phyloP scores from a whole-genome alignment of 352 stramenopile genomes.

The Globisporangium megalacanthum region DNA sequence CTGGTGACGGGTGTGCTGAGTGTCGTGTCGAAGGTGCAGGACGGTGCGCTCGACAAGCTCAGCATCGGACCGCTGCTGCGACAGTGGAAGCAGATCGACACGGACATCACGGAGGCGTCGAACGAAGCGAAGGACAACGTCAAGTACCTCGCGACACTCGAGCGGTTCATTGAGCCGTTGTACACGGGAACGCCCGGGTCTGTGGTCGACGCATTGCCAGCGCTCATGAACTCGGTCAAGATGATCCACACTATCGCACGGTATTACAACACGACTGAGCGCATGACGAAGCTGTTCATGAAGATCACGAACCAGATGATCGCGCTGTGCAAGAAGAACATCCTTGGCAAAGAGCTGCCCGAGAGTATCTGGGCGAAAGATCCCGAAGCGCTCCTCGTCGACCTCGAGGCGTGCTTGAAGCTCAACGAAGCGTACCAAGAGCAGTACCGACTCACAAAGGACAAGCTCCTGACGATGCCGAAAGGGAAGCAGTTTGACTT shows the following conservation, averaged over 20 bases:
- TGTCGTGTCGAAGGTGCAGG: conserved; percentile 75
- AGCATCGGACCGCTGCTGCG: conserved; percentile 53
- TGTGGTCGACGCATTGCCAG: conserved; percentile 72
- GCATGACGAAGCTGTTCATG: conserved; percentile 90
- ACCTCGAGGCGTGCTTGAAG: conserved; percentile 75
- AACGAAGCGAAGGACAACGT: conserved; percentile 87
- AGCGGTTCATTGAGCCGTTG: conserved; percentile 84
- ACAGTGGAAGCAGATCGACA: conserved; percentile 87
- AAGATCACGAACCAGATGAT: conserved; percentile 92
- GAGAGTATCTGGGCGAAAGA: conserved; percentile 79
- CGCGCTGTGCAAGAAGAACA: conserved; percentile 61
- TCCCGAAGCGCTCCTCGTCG: conserved; percentile 50
- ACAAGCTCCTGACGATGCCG: conserved; percentile 85
- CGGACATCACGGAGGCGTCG: conserved; percentile 78
- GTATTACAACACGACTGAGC: conserved; percentile 88
- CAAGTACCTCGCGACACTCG: conserved; percentile 79
- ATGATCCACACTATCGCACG: conserved; percentile 89
- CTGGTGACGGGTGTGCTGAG: conserved; percentile 82
- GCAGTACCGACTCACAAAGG: conserved; percentile 85
- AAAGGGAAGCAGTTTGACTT: conserved; percentile 91
- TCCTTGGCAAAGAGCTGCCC: conserved; percentile 46
- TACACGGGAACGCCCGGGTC: conserved; percentile 50
- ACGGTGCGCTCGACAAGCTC: conserved; percentile 57
- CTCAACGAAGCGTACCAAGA: conserved; percentile 91
- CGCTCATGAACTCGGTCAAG: conserved; percentile 88